Conservation (phyloP, 2,329 filamentous ascomycete species). For the Colletotrichum godetiae region DNA sequence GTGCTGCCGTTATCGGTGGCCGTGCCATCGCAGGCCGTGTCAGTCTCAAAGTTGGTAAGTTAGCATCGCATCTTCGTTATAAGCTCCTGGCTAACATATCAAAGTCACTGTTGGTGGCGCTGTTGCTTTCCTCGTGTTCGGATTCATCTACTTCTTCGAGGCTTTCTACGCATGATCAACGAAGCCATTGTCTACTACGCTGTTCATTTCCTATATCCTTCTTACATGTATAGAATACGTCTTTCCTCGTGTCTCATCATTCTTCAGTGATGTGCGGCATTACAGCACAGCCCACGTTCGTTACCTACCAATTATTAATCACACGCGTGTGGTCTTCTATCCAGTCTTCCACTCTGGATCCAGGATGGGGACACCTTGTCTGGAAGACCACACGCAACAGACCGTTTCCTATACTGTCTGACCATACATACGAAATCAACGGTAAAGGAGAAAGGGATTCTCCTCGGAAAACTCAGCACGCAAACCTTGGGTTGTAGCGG, state of each 20-base stretch:
- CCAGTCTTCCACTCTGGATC: neutral
- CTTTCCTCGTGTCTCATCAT: constrained; percentile 6
- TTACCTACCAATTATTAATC: constrained; percentile 19
- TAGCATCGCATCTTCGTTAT: neutral
- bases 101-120: constrained; percentile 93
- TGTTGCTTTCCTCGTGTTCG: constrained; percentile 89
- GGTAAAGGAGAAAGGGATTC: neutral
- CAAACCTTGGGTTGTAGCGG: constrained; percentile 7
- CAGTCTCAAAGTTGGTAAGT: constrained; percentile 95
- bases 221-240: constrained; percentile 25
- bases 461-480: neutral
- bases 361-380: neutral
- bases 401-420: constrained; percentile 11
- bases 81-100: constrained; percentile 39
- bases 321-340: neutral
- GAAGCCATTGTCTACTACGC: neutral
- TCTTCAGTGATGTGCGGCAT: neutral
- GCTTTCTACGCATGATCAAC: constrained; percentile 68
- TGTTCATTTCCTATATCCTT: neutral
- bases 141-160: constrained; percentile 90
- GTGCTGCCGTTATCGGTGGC: constrained; percentile 90
- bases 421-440: constrained; percentile 15
- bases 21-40: constrained; percentile 92
- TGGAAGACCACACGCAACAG: constrained; percentile 13
- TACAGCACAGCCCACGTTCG: constrained; percentile 4